Base-by-base conservation (phyloP, 352 stramenopile genomes). In the Globisporangium yorkense region DNA sequence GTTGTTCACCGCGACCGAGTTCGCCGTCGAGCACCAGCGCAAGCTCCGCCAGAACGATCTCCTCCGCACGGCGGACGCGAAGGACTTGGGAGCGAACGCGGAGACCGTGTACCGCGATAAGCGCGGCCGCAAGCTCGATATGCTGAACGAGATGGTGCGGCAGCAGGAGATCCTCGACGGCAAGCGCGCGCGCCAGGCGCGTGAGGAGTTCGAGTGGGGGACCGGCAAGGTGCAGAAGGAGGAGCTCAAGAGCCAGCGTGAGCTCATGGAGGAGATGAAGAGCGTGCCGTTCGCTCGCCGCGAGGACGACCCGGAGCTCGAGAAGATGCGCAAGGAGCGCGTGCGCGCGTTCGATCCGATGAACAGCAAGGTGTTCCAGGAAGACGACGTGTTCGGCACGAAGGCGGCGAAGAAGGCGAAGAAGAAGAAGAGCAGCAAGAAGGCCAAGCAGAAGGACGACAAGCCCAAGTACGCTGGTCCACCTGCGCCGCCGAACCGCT, bases 101-200 rank as follows among this genome's bases (percentile, higher is more conserved):
- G 78, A 90, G 67, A 94, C 84, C 2, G 79, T 94, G 57, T 94
- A 94, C 68, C 81, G 84, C 54, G 84, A 94, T 56, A 88, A 88
- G 60, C 81, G 83, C 29, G 84, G 84, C 27, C 80, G 81, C 43
- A 94, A 94, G 66, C 57, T 94, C 45, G 82, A 94, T 54, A 94
- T 94, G 79, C 67, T 94, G 3, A 94, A 86, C 57, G 84, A 94
- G 51, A 79, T 94, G 65, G 75, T 88, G 62, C 77, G 76, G 24
- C 84, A 94, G 58, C 81, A 90, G 48, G 84, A 94, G 65, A 66
- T 91, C 47, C 49, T 87, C 31, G 84, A 90, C 16, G 82, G 80
- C 48, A 90, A 94, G 57, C 72, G 74, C 21, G 79, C 89, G 61
- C 80, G 77, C n/a, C 68, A 92, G 49, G 81, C 77, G n/a, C 68